Conservation (phyloP, 345 rosid species). For the Citrus hindsii region DNA sequence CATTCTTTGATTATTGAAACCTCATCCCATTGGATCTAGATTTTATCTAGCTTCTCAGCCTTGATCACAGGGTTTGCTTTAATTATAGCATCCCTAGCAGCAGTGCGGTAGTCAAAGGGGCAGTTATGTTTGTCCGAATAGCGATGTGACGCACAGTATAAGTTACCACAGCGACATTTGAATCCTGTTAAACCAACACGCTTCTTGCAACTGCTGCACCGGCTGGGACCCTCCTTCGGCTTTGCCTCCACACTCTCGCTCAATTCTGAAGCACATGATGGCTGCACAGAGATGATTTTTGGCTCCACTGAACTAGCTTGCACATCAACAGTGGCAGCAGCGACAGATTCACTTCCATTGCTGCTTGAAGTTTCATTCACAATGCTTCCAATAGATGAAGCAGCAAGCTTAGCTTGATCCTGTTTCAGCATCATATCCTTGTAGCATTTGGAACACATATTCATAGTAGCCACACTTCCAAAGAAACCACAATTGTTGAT, state of each 20-base stretch:
- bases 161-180: conserved; percentile 73
- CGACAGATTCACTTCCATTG: conserved; percentile 28
- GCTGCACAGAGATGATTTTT: conserved; percentile 33
- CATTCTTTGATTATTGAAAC: conserved; percentile 17
- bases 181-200: conserved; percentile 85
- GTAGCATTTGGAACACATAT: conserved; percentile 97
- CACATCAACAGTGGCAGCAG: conserved; percentile 38
- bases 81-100: conserved; percentile 81
- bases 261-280: conserved; percentile 28
- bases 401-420: conserved; percentile 74
- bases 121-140: conserved; percentile 85
- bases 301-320: conserved; percentile 42
- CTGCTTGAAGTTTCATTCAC: conserved; percentile 47
- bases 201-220: conserved; percentile 74
- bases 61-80: conserved; percentile 86
- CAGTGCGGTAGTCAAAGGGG: conserved; percentile 68
- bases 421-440: conserved; percentile 65
- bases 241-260: conserved; percentile 42
- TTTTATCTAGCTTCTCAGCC: conserved; percentile 92
- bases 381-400: conserved; percentile 56
- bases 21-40: conserved; percentile 28
- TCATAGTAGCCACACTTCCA: conserved; percentile 88
- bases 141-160: conserved; percentile 79
- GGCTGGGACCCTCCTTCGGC: conserved; percentile 71
- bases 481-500: conserved; percentile 90